A percentile compares a stretch with the other conserved stretches of the same genome.
phyloP scores from a whole-genome alignment of 495 filamentous ascomycete species.

The Beverwykella pulmonaria region DNA sequence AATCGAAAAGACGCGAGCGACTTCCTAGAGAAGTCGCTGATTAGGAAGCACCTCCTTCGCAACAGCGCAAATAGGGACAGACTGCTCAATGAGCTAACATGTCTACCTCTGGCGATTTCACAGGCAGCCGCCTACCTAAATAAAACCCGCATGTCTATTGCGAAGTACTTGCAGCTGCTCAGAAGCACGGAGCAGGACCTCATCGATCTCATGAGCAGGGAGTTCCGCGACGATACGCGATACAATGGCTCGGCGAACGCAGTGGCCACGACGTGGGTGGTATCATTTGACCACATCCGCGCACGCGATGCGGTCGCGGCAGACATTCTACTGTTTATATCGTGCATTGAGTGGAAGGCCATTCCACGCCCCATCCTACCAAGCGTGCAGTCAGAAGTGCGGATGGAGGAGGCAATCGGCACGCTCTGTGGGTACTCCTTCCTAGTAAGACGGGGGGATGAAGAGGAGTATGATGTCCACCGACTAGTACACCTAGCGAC shows the following conservation, averaged over 20 bases:
- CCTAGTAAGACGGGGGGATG: constrained; percentile 26
- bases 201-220: constrained; percentile 36
- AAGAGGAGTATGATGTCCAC: constrained; percentile 39
- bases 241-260: constrained; percentile 31
- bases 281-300: constrained; percentile 35
- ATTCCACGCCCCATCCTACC: constrained; percentile 41
- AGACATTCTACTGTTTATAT: constrained; percentile 40
- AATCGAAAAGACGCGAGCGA: constrained; percentile 25
- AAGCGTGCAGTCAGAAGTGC: constrained; percentile 29
- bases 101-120: constrained; percentile 40
- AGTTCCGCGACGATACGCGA: constrained; percentile 38
- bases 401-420: constrained; percentile 37
- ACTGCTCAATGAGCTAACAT: constrained; percentile 36
- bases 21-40: constrained; percentile 32
- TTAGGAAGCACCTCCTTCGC: constrained; percentile 11
- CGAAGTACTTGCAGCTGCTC: constrained; percentile 36
- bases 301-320: constrained; percentile 28
- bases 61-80: no score
- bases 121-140: constrained; percentile 44
- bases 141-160: constrained; percentile 28
- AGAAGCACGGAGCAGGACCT: constrained; percentile 35
- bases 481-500: constrained; percentile 43
- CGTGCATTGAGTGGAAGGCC: constrained; percentile 44
- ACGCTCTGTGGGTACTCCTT: constrained; percentile 39
- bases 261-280: constrained; percentile 39